Evolutionary conservation across 257 asterid species (phyloP).

Genomic region (Solanum acaule): DNA sequence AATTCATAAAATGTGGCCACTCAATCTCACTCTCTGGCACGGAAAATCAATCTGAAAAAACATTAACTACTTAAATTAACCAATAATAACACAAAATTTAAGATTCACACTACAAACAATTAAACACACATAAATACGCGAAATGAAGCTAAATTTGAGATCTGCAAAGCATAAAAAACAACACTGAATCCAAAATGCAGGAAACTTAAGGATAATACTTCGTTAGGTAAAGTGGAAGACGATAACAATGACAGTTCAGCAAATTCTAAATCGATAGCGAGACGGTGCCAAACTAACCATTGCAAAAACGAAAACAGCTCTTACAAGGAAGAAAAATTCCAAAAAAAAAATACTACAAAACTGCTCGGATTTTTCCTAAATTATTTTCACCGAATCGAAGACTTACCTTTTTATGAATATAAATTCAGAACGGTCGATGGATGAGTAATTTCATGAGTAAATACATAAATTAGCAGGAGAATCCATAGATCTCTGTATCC

Average conservation of each 20-base stretch:
- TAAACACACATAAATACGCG: not conserved
- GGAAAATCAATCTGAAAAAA: conserved; percentile 7
- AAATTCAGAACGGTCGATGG: conserved; percentile 7
- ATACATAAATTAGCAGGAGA: conserved; percentile 1
- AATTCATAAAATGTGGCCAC: conserved; percentile 1
- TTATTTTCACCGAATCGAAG: not conserved
- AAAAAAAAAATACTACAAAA: not conserved
- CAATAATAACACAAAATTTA: not conserved
- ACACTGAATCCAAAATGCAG: conserved; percentile 7
- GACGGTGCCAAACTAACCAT: conserved; percentile 26
- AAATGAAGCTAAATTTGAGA: conserved; percentile 1
- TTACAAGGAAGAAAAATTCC: not conserved
- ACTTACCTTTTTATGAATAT: conserved; percentile 16
- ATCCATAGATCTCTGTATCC: conserved; percentile 22
- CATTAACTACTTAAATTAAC: not conserved
- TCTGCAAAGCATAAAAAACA: not conserved
- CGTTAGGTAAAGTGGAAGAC: conserved; percentile 61
- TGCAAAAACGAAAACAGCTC: not conserved
- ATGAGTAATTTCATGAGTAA: conserved; percentile 14
- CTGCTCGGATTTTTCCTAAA: not conserved
- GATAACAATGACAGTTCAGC: conserved; percentile 54
- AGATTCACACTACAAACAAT: not conserved
- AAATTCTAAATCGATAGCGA: conserved; percentile 36
- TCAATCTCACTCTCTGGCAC: conserved; percentile 3
- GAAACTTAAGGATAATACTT: conserved; percentile 1